Evolutionary conservation across 768 basidiomycete species (phyloP).

Genomic region (Lactarius hengduanensis): DNA sequence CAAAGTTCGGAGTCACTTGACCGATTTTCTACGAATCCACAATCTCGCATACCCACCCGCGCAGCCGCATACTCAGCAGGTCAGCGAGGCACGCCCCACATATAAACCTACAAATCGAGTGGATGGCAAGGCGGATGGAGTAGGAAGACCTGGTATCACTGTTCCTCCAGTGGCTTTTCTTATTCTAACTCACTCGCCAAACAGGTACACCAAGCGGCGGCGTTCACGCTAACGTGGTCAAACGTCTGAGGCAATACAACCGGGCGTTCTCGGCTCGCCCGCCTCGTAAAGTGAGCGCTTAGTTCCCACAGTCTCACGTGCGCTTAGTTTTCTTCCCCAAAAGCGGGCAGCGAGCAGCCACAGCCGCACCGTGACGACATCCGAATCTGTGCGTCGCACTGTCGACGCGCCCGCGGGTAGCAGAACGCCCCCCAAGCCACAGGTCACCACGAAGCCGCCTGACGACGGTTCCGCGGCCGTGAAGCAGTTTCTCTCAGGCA

Average conservation of each 20-base stretch:
- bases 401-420: neutral
- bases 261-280: neutral
- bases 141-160: too few relatives aligned
- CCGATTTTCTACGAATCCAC: too few relatives aligned
- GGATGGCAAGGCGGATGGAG: too few relatives aligned
- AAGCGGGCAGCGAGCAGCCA: neutral
- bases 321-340: neutral
- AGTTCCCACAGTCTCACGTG: neutral
- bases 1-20: too few relatives aligned
- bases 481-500: neutral
- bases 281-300: neutral
- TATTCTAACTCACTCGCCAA: too few relatives aligned
- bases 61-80: too few relatives aligned
- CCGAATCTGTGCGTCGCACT: too few relatives aligned
- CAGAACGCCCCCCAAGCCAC: neutral
- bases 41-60: too few relatives aligned
- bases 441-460: neutral
- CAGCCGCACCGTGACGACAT: neutral
- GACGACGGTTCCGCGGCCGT: neutral
- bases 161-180: too few relatives aligned
- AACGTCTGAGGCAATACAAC: neutral
- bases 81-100: neutral
- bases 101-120: too few relatives aligned
- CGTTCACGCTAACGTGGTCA: neutral
- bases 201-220: neutral